These are phyloP conservation scores for Oryza glaberrima DNA, from an alignment of 176 grass and related monocot species.

Conservation along the genomic window DNA sequence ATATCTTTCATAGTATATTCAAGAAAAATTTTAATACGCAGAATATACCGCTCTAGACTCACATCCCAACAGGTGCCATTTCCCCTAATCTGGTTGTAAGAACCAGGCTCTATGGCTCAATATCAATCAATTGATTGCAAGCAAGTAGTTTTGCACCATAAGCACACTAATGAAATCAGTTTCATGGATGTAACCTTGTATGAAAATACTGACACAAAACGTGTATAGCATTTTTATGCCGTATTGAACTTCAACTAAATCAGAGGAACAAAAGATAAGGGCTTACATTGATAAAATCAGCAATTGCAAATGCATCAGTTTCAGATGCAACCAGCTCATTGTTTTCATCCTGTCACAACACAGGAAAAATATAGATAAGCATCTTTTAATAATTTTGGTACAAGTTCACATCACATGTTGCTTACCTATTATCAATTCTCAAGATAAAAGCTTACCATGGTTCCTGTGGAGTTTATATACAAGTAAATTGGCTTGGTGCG, in stretches of 20 bases:
- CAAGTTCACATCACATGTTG: background rate
- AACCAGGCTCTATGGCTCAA: too few relatives aligned
- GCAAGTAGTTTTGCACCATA: background rate
- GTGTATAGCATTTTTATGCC: background rate
- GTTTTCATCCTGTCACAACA: constrained; percentile 67
- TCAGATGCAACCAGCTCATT: constrained; percentile 74
- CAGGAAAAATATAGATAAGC: constrained; percentile 25
- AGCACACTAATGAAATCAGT: background rate
- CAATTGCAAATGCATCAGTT: constrained; percentile 78
- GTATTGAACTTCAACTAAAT: constrained; percentile 19
- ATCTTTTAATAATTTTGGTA: background rate
- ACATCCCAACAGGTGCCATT: background rate
- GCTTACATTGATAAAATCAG: constrained; percentile 87
- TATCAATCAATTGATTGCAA: background rate
- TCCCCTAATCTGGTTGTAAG: too few relatives aligned
- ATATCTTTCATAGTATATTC: background rate
- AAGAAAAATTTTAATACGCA: background rate
- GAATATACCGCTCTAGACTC: background rate
- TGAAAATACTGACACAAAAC: background rate
- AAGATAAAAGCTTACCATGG: constrained; percentile 52
- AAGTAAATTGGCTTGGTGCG: constrained; percentile 89
- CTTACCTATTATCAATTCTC: background rate
- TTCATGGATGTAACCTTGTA: background rate
- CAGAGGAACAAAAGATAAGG: background rate
- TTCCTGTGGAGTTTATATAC: constrained; percentile 78